phyloP scores from a whole-genome alignment of 805 yeast species.

The Grigorovia yakushimaensis region DNA sequence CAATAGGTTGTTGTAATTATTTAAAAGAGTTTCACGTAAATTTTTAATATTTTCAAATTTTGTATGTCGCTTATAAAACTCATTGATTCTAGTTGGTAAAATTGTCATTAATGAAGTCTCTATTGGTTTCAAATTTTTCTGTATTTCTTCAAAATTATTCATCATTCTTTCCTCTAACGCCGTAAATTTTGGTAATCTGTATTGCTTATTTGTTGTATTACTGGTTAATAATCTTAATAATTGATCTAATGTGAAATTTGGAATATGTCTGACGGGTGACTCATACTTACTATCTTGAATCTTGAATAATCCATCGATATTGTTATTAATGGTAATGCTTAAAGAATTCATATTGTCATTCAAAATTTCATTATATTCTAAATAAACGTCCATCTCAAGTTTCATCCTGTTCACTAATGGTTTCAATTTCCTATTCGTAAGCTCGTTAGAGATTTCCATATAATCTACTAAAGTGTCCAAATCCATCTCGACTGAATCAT shows the following conservation, averaged over 20 bases:
- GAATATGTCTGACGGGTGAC: constrained; percentile 35
- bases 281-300: constrained; percentile 32
- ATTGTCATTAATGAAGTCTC: constrained; percentile 41
- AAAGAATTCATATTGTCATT: constrained; percentile 35
- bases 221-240: constrained; percentile 23
- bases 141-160: constrained; percentile 34
- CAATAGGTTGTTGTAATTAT: constrained; percentile 33
- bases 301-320: constrained; percentile 29
- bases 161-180: constrained; percentile 33
- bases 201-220: neutral
- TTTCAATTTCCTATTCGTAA: constrained; percentile 16
- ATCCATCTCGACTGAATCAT: constrained; percentile 4
- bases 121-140: constrained; percentile 39
- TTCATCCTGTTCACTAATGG: constrained; percentile 24
- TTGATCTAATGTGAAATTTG: constrained; percentile 29
- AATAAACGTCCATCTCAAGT: constrained; percentile 30
- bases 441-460: constrained; percentile 14
- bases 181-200: constrained; percentile 33
- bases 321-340: constrained; percentile 31
- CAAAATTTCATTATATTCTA: constrained; percentile 37
- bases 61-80: constrained; percentile 31
- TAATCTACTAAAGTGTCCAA: constrained; percentile 3
- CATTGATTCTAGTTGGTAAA: constrained; percentile 40
- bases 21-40: constrained; percentile 26
- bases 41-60: constrained; percentile 16